Percentiles rank a stretch among this genome's conserved stretches.
Conservation (phyloP, 495 filamentous ascomycete species). For the Penicillium nucicola region DNA sequence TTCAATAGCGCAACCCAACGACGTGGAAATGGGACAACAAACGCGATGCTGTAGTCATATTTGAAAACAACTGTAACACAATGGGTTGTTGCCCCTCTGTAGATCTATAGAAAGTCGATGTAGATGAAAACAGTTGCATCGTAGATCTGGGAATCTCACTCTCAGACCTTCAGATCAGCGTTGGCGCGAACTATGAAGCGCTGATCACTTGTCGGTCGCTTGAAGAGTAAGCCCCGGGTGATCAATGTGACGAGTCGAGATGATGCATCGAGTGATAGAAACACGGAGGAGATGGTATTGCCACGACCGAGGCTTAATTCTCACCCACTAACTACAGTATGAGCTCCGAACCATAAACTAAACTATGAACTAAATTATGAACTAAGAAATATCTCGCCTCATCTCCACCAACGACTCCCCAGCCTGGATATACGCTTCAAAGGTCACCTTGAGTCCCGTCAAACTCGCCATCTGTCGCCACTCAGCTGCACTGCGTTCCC, state of each 20-base stretch:
- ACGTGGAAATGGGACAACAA: not conserved
- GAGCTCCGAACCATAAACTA: no score
- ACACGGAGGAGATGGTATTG: not conserved
- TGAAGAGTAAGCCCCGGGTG: no score
- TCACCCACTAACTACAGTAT: no score
- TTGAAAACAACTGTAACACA: no score
- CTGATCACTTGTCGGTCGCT: no score
- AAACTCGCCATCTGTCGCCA: constrained; percentile 33
- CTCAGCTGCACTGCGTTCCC: constrained; percentile 30
- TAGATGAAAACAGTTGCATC: not conserved
- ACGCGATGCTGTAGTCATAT: not conserved
- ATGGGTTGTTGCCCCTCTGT: no score
- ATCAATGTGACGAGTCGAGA: not conserved
- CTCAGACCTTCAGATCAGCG: no score
- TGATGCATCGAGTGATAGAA: not conserved
- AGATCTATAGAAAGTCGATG: no score
- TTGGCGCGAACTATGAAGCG: no score
- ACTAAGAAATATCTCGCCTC: constrained; percentile 9
- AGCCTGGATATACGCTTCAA: constrained; percentile 31
- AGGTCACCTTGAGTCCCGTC: constrained; percentile 30
- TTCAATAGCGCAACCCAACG: not conserved
- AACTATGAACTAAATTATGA: no score
- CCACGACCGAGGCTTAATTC: not conserved
- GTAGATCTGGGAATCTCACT: not conserved
- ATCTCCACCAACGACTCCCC: constrained; percentile 40